Percentiles rank a stretch among this genome's conserved stretches.
phyloP scores from a whole-genome alignment of 2,329 filamentous ascomycete genomes.

The Sclerotinia minor region DNA sequence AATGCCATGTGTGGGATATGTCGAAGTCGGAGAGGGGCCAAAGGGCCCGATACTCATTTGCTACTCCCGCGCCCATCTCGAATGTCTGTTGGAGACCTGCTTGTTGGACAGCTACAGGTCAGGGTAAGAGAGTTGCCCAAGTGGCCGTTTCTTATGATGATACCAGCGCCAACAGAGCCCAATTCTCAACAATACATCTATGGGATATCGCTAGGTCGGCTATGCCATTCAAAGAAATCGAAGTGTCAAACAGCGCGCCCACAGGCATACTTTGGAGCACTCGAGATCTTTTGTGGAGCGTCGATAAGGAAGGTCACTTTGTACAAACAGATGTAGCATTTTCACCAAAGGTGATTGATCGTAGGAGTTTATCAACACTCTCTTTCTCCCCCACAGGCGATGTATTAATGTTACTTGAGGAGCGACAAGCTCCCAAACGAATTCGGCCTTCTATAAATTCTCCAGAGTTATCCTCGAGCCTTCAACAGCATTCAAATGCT shows the following conservation, averaged over 20 bases:
- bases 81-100: slow-evolving; percentile 63
- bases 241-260: slow-evolving; percentile 59
- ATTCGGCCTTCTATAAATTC: slow-evolving; percentile 44
- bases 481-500: slow-evolving; percentile 48
- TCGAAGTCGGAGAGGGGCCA: slow-evolving; percentile 61
- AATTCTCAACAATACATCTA: slow-evolving; percentile 60
- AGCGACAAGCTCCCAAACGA: slow-evolving; percentile 51
- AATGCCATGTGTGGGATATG: slow-evolving; percentile 66
- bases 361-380: slow-evolving; percentile 60
- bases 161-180: slow-evolving; percentile 53
- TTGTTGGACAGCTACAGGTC: slow-evolving; percentile 64
- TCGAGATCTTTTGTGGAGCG: slow-evolving; percentile 66
- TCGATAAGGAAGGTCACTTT: slow-evolving; percentile 61
- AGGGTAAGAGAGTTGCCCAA: slow-evolving; percentile 60
- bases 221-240: slow-evolving; percentile 66
- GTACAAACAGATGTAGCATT: slow-evolving; percentile 66
- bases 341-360: slow-evolving; percentile 62
- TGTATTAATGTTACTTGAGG: slow-evolving; percentile 61
- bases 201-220: slow-evolving; percentile 69
- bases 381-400: slow-evolving; percentile 61
- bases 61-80: slow-evolving; percentile 60
- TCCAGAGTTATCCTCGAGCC: slow-evolving; percentile 33
- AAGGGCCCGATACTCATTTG: slow-evolving; percentile 62
- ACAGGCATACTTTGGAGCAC: slow-evolving; percentile 63
- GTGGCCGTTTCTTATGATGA: slow-evolving; percentile 64